Base-by-base conservation (phyloP, 257 asterid species). In the Fraxinus anomala region DNA sequence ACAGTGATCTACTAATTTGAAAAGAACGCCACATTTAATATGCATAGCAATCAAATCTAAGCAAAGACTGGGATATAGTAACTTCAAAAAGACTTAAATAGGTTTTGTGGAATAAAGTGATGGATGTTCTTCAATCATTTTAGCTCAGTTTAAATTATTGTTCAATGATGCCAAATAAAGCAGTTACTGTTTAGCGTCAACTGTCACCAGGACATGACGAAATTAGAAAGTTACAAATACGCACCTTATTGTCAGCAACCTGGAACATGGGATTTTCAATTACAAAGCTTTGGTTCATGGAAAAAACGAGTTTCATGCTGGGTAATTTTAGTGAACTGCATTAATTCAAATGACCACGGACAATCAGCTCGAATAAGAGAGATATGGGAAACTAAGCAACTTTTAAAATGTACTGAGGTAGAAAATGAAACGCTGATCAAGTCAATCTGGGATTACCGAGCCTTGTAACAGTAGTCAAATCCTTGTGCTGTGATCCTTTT, bases 211-310 rank as follows among this genome's bases (percentile, higher is more conserved):
- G 54, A 68, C 44, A 37, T 65, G 66, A 73, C 23, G 9, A 71
- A 51, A 73, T 49, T 75, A 71, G 17, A 68, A 72, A 28, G 21
- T 59, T 47, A 69, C 13, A 72, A 77, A 65, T 34, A 83, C 69
- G 51, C 72, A 89, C 97, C 97, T 90, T 85, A 74, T 81, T 83
- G 78, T 81, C 89, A 36, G 73, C 69, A 72, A 85, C 69, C 24
- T 79, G 87, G 80, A 93, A 83, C 82, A 86, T 77, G 40, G 94
- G 91, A 77, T 88, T 80, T 87, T 85, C 86, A 72, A 93, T 79
- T 77, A 74, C 80, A 82, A 93, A 89, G 83, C 90, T 93, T 81
- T 93, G 93, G 81, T 93, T 93, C 80, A 61, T 70, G 42, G 93
- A 70, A 77, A 93, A 81, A 67, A 91, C 75, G 63, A 93, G 83